phyloP scores from a whole-genome alignment of 495 filamentous ascomycete species.

The Pseudomonodictys pantanalensis region DNA sequence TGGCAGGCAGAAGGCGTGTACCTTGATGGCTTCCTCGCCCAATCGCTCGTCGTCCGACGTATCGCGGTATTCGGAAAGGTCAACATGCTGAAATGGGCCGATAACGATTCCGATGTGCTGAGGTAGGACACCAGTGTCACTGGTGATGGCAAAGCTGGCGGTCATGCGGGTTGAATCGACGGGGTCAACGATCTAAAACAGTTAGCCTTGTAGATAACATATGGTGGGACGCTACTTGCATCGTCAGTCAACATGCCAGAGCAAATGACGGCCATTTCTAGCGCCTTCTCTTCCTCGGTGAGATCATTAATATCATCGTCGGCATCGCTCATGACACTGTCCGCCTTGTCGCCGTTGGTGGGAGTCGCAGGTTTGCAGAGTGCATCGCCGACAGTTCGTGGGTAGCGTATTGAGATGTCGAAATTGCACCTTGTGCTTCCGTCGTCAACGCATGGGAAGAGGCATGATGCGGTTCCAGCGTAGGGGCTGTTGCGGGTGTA shows the following conservation, averaged over 20 bases:
- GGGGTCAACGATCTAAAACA: conserved; percentile 57
- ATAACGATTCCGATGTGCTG: conserved; percentile 89
- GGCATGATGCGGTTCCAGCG: conserved; percentile 73
- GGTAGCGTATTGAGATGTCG: conserved; percentile 82
- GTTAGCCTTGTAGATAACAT: conserved; percentile 28
- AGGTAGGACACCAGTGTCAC: conserved; percentile 60
- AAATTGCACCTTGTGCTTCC: conserved; percentile 73
- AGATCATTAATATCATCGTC: conserved; percentile 41
- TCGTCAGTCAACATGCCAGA: conserved; percentile 86
- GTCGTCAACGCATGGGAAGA: conserved; percentile 93
- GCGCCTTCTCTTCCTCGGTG: conserved; percentile 71
- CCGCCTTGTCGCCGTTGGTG: conserved; percentile 14
- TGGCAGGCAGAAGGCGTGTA: conserved; percentile 88
- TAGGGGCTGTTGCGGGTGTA: conserved; percentile 79
- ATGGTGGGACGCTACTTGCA: conserved; percentile 36
- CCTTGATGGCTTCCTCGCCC: conserved; percentile 73
- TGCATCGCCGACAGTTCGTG: conserved; percentile 81
- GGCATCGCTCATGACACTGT: conserved; percentile 23
- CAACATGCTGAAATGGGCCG: conserved; percentile 90
- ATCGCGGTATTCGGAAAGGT: conserved; percentile 83
- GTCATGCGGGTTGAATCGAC: conserved; percentile 75
- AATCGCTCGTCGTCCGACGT: conserved; percentile 88
- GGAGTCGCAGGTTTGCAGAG: conserved; percentile 43
- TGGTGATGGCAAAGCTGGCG: conserved; percentile 70
- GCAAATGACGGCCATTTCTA: conserved; percentile 86